Evolutionary conservation across 345 rosid genomes (phyloP), one percentile per base, ranked within the genome.

Genomic region (Conringia planisiliqua): DNA sequence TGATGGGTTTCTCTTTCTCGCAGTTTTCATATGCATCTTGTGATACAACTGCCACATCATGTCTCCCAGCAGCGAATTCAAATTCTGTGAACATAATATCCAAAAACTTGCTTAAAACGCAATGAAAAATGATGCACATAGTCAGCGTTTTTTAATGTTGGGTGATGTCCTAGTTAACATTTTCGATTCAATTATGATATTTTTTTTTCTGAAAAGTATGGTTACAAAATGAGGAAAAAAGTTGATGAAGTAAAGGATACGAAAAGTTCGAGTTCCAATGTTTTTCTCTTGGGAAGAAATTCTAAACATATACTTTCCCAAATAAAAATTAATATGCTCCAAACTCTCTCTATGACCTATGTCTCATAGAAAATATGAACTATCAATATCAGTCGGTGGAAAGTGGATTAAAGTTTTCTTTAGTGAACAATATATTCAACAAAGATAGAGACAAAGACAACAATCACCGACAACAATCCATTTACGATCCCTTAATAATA

Each of bases 31-130:
- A 86, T 30, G 80, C 83, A 29, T 38, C 79, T 79, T 79, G 13
- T 2, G 80, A 79, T 73, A 88, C 87, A 40, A 71, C 68, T 2
- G 86, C 87, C 60, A 86, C 88, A 24, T 86, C 82, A 61, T 88
- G 92, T n/a, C 77, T 62, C 18, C 81, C 87, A 51, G 71, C 65
- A n/a, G 43, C 33, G 68, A 86, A 88, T 24, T 83, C 85, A 73
- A 88, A 88, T 39, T 85, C 90, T 88, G 78, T 68, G 26, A 44
- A 27, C 20, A 38, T 7, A 50, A 35, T 22, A 22, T 20, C 9
- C 20, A 43, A 42, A 40, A 38, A 38, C 18, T 7, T 27, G 39
- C 29, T 54, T 55, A 20, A 9, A 27, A 12, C 12, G 38, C 29
- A 14, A 40, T 62, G 16, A 14, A 39, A 40, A 24, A 27, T n/a